These are phyloP conservation scores for Plantago ovata DNA, from an alignment of 257 asterid genomes.

Conservation along the genomic window DNA sequence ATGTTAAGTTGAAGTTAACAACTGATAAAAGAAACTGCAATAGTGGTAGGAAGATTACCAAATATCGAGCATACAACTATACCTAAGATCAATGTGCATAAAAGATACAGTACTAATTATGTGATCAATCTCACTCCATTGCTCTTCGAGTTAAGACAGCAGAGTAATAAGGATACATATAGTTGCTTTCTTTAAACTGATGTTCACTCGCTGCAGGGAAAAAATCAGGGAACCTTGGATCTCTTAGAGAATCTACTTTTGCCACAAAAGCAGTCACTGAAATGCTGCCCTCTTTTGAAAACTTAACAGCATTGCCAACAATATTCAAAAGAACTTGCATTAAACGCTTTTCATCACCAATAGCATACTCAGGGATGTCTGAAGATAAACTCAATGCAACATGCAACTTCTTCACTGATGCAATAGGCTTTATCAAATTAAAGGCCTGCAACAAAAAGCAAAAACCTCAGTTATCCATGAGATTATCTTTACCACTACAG, in stretches of 20 bases:
- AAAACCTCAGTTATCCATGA: conserved; percentile 22
- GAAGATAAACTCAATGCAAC: conserved; percentile 64
- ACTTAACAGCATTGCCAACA: conserved; percentile 93
- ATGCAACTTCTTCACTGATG: conserved; percentile 71
- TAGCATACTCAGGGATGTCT: conserved; percentile 70
- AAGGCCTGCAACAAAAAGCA: conserved; percentile 49
- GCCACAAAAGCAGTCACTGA: conserved; percentile 73
- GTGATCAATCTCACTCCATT: background rate
- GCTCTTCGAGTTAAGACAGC: background rate
- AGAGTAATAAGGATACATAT: background rate
- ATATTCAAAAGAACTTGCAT: conserved; percentile 86
- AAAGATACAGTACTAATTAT: too few relatives aligned
- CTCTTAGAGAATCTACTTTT: conserved; percentile 69
- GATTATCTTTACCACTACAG: conserved; percentile 2
- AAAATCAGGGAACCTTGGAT: conserved; percentile 76
- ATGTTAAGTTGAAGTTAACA: background rate
- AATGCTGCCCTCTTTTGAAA: conserved; percentile 84
- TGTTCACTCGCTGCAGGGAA: conserved; percentile 56
- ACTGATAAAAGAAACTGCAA: background rate
- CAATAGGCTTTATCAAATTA: conserved; percentile 80
- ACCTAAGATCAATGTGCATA: too few relatives aligned
- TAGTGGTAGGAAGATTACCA: too few relatives aligned
- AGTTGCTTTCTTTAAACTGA: background rate
- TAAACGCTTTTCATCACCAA: conserved; percentile 91
- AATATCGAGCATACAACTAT: too few relatives aligned